Evolutionary conservation across 2,329 filamentous ascomycete species (phyloP).

Genomic region (Didymella pinodella): DNA sequence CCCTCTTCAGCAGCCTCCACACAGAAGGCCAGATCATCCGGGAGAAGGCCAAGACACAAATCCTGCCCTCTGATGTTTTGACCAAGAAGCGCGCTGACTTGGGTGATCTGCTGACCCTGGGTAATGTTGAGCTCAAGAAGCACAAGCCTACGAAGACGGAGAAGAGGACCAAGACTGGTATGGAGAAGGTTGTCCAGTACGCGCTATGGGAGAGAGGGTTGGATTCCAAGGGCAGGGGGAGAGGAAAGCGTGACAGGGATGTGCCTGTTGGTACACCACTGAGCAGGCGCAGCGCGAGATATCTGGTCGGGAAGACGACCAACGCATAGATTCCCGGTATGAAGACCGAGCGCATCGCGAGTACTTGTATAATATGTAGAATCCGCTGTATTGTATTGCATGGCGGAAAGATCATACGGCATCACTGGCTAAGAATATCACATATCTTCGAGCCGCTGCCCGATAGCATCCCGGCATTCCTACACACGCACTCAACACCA

Average conservation of each 20-base stretch:
- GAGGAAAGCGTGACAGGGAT: background rate
- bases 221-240: constrained; percentile 2
- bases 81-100: constrained; percentile 27
- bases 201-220: constrained; percentile 60
- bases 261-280: constrained; percentile 15
- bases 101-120: constrained; percentile 37
- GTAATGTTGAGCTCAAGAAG: constrained; percentile 73
- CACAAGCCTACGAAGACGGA: constrained; percentile 74
- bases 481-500: background rate
- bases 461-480: background rate
- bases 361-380: background rate
- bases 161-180: constrained; percentile 73
- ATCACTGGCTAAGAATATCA: background rate
- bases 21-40: constrained; percentile 35
- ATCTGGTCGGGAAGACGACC: constrained; percentile 2
- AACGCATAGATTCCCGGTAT: background rate
- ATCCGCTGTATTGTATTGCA: background rate
- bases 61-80: background rate
- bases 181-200: constrained; percentile 80
- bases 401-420: background rate
- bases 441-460: background rate
- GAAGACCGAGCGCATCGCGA: background rate
- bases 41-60: constrained; percentile 14
- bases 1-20: constrained; percentile 69
- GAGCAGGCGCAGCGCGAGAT: constrained; percentile 7